Evolutionary conservation across 1,284 basidiomycete species (phyloP), one percentile per base, ranked within the genome.

Genomic region (Fomes fomentarius): DNA sequence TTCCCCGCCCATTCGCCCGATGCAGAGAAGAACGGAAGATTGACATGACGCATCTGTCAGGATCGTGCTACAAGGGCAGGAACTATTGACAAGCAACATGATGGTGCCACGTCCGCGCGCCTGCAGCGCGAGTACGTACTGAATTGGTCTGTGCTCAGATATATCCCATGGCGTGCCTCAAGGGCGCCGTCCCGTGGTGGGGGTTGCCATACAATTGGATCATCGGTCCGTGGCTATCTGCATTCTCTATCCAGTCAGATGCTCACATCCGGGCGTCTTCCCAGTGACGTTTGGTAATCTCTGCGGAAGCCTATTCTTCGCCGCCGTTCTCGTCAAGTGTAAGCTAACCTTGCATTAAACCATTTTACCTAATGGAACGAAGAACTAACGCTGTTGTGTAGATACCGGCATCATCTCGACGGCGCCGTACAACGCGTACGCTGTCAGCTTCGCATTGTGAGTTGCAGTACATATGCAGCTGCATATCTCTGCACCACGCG

Each of bases 51-150:
- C 39, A 17, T 19, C 34, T 25, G 28, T 7, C 55, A 90, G 87
- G 87, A 89, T 90, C 57, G 79, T 87, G 15, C 72, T 90, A 21
- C 84, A 88, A 70, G 84, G 84, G 1, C 75, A 83, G 48, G 87
- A 90, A 58, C 76, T 90, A 2, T 68, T 90, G 40, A 90, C 87
- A 52, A 89, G 87, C 63, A 88, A 89, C 66, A 84, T 90, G 81
- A 82, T 90, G 85, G 85, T 88, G 58, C n/a, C n/a, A n/a, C n/a
- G n/a, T n/a, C n/a, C n/a, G n/a, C n/a, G n/a, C n/a, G n/a, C n/a
- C n/a, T n/a, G n/a, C n/a, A n/a, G n/a, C n/a, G n/a, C n/a, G n/a
- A n/a, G n/a, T n/a, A n/a, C n/a, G n/a, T n/a, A n/a, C n/a, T n/a
- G n/a, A n/a, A n/a, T n/a, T n/a, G n/a, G n/a, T n/a, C n/a, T n/a